phyloP scores from a whole-genome alignment of 1,139 yeast genomes.

The Candida mesenterica region DNA sequence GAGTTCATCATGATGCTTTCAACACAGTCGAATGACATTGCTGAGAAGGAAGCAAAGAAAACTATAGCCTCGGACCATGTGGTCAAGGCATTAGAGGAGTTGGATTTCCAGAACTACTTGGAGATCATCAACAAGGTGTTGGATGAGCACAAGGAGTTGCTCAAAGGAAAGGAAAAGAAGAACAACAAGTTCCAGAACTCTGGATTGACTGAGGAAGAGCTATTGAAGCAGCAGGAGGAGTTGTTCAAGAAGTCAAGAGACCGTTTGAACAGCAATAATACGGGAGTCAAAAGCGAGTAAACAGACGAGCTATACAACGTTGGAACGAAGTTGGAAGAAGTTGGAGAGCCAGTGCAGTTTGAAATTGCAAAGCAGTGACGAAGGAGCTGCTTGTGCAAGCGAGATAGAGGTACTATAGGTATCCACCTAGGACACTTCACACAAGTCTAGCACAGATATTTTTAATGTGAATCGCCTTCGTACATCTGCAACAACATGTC shows the following conservation, averaged over 20 bases:
- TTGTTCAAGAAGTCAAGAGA: constrained; percentile 87
- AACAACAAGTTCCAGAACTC: constrained; percentile 91
- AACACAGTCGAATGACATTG: constrained; percentile 92
- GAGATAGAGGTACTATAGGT: no score
- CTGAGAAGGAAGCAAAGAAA: constrained; percentile 93
- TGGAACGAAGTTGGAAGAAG: background rate
- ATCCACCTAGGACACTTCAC: no score
- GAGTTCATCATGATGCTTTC: constrained; percentile 94
- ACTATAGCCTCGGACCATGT: constrained; percentile 98
- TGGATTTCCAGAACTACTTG: constrained; percentile 84
- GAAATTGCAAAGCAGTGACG: background rate
- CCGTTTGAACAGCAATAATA: constrained; percentile 47
- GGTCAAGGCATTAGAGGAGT: constrained; percentile 80
- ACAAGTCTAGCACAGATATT: no score
- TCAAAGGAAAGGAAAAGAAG: constrained; percentile 86
- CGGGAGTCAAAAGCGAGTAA: constrained; percentile 10
- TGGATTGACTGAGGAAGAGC: constrained; percentile 89
- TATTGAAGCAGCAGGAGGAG: constrained; percentile 88
- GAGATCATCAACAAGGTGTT: constrained; percentile 80
- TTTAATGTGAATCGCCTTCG: no score
- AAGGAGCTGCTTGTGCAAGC: no score
- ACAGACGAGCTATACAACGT: background rate
- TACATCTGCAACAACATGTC: no score
- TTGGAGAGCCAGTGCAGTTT: no score
- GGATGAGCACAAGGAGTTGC: constrained; percentile 82